Conservation (phyloP, 208 protist species). For the Trypanosomatidae sp. region DNA sequence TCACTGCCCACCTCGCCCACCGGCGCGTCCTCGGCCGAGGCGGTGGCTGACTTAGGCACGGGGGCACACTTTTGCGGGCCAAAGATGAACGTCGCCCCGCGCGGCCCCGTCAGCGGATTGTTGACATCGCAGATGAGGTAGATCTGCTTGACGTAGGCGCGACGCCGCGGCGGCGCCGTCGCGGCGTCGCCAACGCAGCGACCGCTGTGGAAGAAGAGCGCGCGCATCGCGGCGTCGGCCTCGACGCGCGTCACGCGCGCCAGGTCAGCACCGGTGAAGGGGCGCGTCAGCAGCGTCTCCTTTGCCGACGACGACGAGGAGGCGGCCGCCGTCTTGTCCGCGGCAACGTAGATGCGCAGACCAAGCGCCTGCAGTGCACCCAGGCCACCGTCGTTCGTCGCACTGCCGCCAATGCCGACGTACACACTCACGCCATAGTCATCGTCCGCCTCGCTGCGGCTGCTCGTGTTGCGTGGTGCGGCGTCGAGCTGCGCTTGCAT, state of each 20-base stretch:
- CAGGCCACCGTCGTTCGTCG: constrained; percentile 74
- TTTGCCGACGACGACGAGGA: no score
- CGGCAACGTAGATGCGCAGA: constrained; percentile 18
- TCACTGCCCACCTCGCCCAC: constrained; percentile 20
- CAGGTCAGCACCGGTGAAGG: constrained; percentile 43
- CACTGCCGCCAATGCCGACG: constrained; percentile 66
- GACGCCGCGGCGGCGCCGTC: no score
- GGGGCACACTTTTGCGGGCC: constrained; percentile 71
- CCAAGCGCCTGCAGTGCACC: constrained; percentile 68
- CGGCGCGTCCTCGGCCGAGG: constrained; percentile 12
- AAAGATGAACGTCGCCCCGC: constrained; percentile 52
- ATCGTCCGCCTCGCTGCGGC: neutral
- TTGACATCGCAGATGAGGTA: constrained; percentile 67
- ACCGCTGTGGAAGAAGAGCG: no score
- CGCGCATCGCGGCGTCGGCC: constrained; percentile 8
- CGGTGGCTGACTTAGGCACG: neutral
- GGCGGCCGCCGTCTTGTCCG: neutral
- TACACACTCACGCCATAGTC: constrained; percentile 26
- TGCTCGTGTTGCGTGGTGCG: neutral
- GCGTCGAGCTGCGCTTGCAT: constrained; percentile 2
- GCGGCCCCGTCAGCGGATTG: constrained; percentile 45
- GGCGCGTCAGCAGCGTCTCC: constrained; percentile 11
- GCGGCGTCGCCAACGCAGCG: no score
- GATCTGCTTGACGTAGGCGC: constrained; percentile 10
- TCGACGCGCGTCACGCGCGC: constrained; percentile 15